Base-by-base conservation (phyloP, 1,139 yeast species). In the Geotrichum aggregatum region DNA sequence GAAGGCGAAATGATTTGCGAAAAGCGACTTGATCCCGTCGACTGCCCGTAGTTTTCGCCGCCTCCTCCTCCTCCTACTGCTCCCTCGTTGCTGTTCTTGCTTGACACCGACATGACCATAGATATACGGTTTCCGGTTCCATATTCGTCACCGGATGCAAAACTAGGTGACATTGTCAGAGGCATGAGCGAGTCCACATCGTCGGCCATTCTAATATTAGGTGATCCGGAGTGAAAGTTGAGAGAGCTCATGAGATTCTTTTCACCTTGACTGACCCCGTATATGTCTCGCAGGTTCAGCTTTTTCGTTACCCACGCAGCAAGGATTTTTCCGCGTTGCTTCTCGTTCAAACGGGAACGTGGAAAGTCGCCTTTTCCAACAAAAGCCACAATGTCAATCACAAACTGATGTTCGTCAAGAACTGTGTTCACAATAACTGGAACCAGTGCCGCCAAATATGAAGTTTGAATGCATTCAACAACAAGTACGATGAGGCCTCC, bases 361-460 rank as follows among this genome's bases (percentile, higher is more conserved):
- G 88, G 89, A 59, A 84, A 79, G 43, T 76, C 80, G 0, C 82
- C 84, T 48, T 74, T 75, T 54, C 78, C 80, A 51, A 87, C 81
- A 68, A 91, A 92, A 0, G 91, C 87, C 49, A 94, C 86, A 44
- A 89, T 78, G 67, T 92, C 97, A 40, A 89, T 75, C 14, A 88
- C 79, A 54, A 92, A 71, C 60, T 89, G 95, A 66, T 91, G 96
- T 59, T 80, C 84, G 58, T 87, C 83, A 59, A 92, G 72, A 0
- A 91, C 81, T 4, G 84, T 81, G 59, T 87, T 84, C 44, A 87
- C 88, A 49, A 92, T 77, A 38, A 91, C 78, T 0, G 98, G 95
- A 0, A 89, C 91, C 55, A 92, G 69, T 1, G 94, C 81, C 0
- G 96, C 84, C 55, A 80, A 71, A 38, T 24, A 43, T 13, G 47